Base-by-base conservation (phyloP, 1,284 basidiomycete genomes). In the Cryptococcus sp. region DNA sequence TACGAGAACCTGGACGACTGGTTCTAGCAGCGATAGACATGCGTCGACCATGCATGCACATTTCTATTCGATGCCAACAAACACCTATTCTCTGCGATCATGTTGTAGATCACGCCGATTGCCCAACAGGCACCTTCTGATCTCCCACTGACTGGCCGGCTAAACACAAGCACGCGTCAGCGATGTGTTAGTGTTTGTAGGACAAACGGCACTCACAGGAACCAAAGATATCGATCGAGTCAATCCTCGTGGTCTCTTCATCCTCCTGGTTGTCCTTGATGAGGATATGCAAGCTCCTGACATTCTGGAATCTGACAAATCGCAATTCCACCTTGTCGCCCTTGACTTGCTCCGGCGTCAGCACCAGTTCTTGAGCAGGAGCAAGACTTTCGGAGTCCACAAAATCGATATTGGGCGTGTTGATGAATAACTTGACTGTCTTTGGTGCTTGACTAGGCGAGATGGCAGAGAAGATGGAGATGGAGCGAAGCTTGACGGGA, bases 231-330 rank as follows among this genome's bases (percentile, higher is more conserved):
- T 93, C 89, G 52, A 93, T 80, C 23, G 81, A 84, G 73, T 91
- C 88, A 63, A 93, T 88, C 44, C 87, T 81, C 17, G 90, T 91
- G 65, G 85, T 84, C 48, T 91, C 88, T 50, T 85, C 85, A 43
- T 77, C 85, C 13, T 84, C 87, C 63, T 89, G 87, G 69, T 93
- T 92, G 23, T 85, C 85, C 57, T 83, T 83, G 23, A 93, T 84
- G 67, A 92, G 88, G 48, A 93, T 86, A 87, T 91, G 69, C 50
- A 91, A 71, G 58, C 82, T 86, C 61, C 83, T 86, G 54, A 93
- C 89, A 44, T 79, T 82, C 78, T 91, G 90, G 77, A 93, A 92
- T 50, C 87, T 82, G 22, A 92, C 90, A 66, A 84, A 89, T 55
- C 87, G 82, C 69, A 93, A 77, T 11, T 82, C 74, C 39, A 91